Conservation (phyloP, 192 early-diverging fungal species). For the Paraglomus brasilianum region DNA sequence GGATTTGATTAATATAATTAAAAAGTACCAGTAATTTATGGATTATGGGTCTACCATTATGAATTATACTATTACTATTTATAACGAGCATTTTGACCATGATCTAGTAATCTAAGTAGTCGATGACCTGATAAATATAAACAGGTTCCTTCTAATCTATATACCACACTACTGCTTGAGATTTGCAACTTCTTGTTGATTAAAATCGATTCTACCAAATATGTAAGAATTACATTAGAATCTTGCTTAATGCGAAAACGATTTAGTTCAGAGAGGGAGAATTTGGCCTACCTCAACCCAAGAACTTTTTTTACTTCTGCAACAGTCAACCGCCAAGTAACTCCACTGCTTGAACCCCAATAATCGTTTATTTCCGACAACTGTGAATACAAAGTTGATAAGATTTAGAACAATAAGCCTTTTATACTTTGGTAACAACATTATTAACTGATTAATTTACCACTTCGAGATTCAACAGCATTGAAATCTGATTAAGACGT, state of each 20-base stretch:
- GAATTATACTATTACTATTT: too few relatives aligned
- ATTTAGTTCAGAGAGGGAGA: slow-evolving; percentile 1
- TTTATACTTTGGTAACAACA: background rate
- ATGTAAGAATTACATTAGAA: background rate
- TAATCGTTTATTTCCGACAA: slow-evolving; percentile 70
- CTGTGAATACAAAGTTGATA: slow-evolving; percentile 26
- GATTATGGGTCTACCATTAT: too few relatives aligned
- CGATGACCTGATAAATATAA: too few relatives aligned
- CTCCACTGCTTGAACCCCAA: slow-evolving; percentile 57
- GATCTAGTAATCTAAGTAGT: too few relatives aligned
- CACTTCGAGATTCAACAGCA: slow-evolving; percentile 76
- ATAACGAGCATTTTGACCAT: too few relatives aligned
- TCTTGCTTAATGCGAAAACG: background rate
- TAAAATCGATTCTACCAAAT: slow-evolving; percentile 57
- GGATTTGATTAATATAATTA: too few relatives aligned
- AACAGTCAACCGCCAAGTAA: slow-evolving; percentile 70
- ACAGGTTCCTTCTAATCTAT: too few relatives aligned
- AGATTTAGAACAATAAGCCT: background rate
- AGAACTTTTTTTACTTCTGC: slow-evolving; percentile 67
- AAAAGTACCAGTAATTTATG: too few relatives aligned
- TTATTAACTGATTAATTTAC: slow-evolving; percentile 31
- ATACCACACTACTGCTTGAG: slow-evolving; percentile 36
- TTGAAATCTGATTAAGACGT: slow-evolving; percentile 81
- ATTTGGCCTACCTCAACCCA: slow-evolving; percentile 51
- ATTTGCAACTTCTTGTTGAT: slow-evolving; percentile 52